Evolutionary conservation across 2,329 filamentous ascomycete genomes (phyloP), one percentile per base, ranked within the genome.

Genomic region (Neofusicoccum sp.): DNA sequence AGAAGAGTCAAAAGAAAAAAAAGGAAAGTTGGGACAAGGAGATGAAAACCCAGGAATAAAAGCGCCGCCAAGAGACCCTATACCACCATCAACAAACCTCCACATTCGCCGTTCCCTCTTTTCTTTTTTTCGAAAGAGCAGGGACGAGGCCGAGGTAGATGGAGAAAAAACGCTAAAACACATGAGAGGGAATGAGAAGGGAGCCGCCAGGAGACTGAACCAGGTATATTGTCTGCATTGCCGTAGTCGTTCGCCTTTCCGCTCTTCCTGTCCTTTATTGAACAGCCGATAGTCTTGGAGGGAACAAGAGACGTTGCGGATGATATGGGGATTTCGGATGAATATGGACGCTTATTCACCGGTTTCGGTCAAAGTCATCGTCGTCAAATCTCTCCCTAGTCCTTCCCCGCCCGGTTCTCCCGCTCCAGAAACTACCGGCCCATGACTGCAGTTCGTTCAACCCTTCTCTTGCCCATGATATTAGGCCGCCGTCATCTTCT

Each of bases 361-460:
- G 37, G 41, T 41, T 58, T 11, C 54, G 39, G 14, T 58, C 54
- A 6, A 58, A 47, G 8, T 28, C 54, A 8, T 58, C 54, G 16
- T 37, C 54, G 6, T 29, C 39, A n/a, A 58, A 45, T 29, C 54
- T 45, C 16, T 58, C 54, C 14, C 39, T 41, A 16, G n/a, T 58
- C 29, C 41, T 45, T n/a, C 31, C 54, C 11, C 54, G 33, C 6
- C 28, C 45, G 22, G 11, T 52, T 1, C 59, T 37, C 12, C 29
- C 48, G 16, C 47, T 52, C 59, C 36, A 52, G 6, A 61, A 61
- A n/a, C 59, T 44, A n/a, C 59, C 59, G 22, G 59, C 47, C 59
- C 59, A 61, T 11, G 47, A 52, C 37, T 52, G 47, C 11, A 61
- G n/a, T 16, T 61, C 58, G n/a, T 50, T 44, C 22, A 50, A 41